Conservation (phyloP, 116 monocot species). For the Papilionanthe hybrid region DNA sequence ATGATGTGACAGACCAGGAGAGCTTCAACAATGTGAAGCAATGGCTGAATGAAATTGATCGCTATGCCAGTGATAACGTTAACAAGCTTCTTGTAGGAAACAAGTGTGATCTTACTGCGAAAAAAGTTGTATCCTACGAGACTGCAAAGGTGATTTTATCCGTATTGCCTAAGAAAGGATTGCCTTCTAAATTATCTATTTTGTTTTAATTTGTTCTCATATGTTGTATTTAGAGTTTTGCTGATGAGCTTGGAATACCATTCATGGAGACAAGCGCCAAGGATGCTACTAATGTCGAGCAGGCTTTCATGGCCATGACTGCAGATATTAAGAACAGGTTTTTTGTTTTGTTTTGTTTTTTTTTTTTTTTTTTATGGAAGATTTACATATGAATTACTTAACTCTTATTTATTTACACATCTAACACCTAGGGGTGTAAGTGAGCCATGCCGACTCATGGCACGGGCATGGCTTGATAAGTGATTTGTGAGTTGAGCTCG, state of each 20-base stretch:
- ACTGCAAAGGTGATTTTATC: slow-evolving; percentile 29
- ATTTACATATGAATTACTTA: too few relatives aligned
- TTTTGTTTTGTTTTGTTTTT: neutral
- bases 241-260: slow-evolving; percentile 29
- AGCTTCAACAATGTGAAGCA: slow-evolving; percentile 51
- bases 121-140: slow-evolving; percentile 44
- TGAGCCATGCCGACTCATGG: too few relatives aligned
- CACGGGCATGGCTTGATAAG: too few relatives aligned
- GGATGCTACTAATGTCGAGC: slow-evolving; percentile 25
- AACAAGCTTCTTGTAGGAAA: slow-evolving; percentile 51
- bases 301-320: slow-evolving; percentile 31
- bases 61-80: slow-evolving; percentile 42
- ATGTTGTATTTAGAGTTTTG: slow-evolving; percentile 18
- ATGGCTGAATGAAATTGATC: slow-evolving; percentile 41
- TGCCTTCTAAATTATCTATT: too few relatives aligned
- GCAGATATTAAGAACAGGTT: slow-evolving; percentile 25
- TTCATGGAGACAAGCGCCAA: slow-evolving; percentile 33
- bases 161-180: too few relatives aligned
- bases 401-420: too few relatives aligned
- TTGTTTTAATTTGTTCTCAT: too few relatives aligned
- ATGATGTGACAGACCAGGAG: slow-evolving; percentile 49
- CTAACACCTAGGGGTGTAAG: too few relatives aligned
- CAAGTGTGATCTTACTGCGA: slow-evolving; percentile 29
- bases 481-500: too few relatives aligned
- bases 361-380: too few relatives aligned